Conservation (phyloP, 2,329 filamentous ascomycete genomes). For the Aspergillus ibericus region DNA sequence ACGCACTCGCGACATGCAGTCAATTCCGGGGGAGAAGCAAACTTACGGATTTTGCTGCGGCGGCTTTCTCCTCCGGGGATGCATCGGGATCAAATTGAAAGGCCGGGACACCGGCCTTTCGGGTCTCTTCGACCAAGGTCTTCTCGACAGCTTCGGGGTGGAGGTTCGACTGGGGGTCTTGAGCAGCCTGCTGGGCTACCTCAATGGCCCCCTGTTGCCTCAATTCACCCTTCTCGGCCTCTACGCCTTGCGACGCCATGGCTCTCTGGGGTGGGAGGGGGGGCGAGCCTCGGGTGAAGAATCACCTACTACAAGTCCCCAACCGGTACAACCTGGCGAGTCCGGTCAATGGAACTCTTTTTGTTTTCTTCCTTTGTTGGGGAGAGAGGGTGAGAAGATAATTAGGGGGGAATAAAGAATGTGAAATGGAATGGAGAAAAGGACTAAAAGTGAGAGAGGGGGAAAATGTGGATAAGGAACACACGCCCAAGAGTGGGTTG, state of each 20-base stretch:
- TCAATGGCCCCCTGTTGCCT: constrained; percentile 80
- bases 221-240: constrained; percentile 58
- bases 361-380: background rate
- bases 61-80: constrained; percentile 77
- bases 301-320: constrained; percentile 18
- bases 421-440: background rate
- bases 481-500: constrained; percentile 2
- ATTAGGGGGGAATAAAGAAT: background rate
- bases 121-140: constrained; percentile 73
- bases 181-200: constrained; percentile 57
- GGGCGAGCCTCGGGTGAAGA: constrained; percentile 16
- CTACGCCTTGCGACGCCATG: constrained; percentile 34
- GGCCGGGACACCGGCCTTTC: constrained; percentile 73
- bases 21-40: background rate
- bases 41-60: constrained; percentile 73
- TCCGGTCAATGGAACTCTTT: constrained; percentile 8
- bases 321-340: constrained; percentile 8
- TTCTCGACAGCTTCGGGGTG: constrained; percentile 70
- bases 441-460: background rate
- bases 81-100: constrained; percentile 88
- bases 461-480: constrained; percentile 2
- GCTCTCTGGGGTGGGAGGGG: constrained; percentile 9
- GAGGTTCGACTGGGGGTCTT: constrained; percentile 66
- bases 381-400: background rate
- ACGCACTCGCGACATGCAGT: background rate